Evolutionary conservation across 176 grass and related monocot species (phyloP), one percentile per base, ranked within the genome.

Genomic region (Thalia dealbata): DNA sequence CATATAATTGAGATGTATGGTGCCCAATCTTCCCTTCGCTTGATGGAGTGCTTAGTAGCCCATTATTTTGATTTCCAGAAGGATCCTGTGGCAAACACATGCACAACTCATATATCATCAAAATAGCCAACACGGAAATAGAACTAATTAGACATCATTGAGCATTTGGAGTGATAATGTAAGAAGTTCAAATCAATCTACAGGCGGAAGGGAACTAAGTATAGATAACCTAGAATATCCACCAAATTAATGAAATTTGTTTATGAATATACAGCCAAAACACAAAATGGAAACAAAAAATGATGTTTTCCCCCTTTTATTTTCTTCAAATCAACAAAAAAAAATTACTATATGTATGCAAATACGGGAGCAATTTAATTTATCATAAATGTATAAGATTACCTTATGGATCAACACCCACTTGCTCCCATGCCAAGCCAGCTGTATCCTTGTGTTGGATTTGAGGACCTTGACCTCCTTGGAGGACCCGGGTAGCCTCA

Each of bases 371-470:
- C 22, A 61, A 61, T 61, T 26, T 2, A 26, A 61, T 26, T 26
- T 1, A 13, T 11, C 10, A 54, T 54, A 54, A 18, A 14, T 18
- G n/a, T n/a, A 22, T 41, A 10, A 44, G 9, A 24, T 22, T 81
- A 96, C 93, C 89, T 96, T 90, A 61, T 75, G 50, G 76, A 83
- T 84, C 46, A 65, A 74, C 75, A 86, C 38, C 93, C 93, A 96
- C 82, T 86, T 84, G 76, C 73, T 74, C 75, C 86, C 81, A 74
- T 88, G 44, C 93, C 93, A 92, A 48, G 84, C 80, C 61, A 79
- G 79, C 59, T 78, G 84, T 26, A 63, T 71, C 78, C 93, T 78
- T 70, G 92, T 81, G 71, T 82, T 76, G 10, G 80, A 78, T 75
- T 63, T 74, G 69, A 74, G 56, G 45, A 77, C 81, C 65, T 35